Base-by-base conservation (phyloP, 129 eudicot genomes). In the Ambrosia artemisiifolia region DNA sequence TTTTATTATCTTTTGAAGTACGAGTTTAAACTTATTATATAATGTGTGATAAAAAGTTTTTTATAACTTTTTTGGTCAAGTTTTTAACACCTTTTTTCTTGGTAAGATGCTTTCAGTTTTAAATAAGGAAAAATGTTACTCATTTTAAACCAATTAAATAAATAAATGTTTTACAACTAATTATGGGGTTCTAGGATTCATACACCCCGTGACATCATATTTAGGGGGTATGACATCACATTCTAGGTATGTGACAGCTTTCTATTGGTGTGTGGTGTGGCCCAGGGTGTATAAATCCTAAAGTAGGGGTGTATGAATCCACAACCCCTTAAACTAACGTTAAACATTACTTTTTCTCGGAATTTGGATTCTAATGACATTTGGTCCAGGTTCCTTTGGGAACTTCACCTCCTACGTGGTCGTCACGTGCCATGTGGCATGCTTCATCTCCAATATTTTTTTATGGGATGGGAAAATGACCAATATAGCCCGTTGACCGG, bases 321-420 rank as follows among this genome's bases (percentile, higher is more conserved):
- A n/a, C n/a, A n/a, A n/a, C n/a, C n/a, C n/a, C n/a, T n/a, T 75
- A 67, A 73, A 73, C 78, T 32, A 73, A 63, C 63, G 71, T 62
- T 73, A 73, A 73, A 44, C 69, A 75, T 68, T 67, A 67, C 69
- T 67, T 76, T 76, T 46, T 57, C 49, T 75, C 6, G 80, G 80
- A 76, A 76, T 67, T 76, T 76, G 80, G 74, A 76, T 48, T 76
- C 51, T 76, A 68, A 46, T 76, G 74, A 46, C 80, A 76, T 76
- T 67, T 76, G 57, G 80, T 76, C 80, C 80, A 56, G 80, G 80
- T 56, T 76, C 75, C 61, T 73, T 76, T 57, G 80, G 80, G 67
- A 76, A 57, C 70, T 3, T 62, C 62, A 63, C 49, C 57, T 73
- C 71, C 63, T 73, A 73, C 80, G 80, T 67, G 75, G 69, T 48